A percentile compares a stretch with the other conserved stretches of the same genome.
These are phyloP conservation scores for Pouteria glomerata DNA, from an alignment of 148 eudicot species.

Conservation along the genomic window DNA sequence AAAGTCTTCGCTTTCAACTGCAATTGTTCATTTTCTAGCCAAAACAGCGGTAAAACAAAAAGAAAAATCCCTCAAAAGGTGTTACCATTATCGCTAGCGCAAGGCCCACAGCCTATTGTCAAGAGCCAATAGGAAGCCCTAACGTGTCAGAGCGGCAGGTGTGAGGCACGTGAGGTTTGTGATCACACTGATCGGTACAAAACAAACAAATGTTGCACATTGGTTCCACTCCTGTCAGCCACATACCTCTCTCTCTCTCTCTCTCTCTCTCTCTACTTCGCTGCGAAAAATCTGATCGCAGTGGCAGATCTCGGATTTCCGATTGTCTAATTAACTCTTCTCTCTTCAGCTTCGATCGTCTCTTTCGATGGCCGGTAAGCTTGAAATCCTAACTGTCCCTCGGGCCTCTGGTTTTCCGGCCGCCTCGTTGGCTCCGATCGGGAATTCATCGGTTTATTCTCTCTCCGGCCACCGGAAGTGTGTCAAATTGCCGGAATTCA, in stretches of 20 bases:
- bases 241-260: conserved; percentile 5
- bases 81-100: too few relatives aligned
- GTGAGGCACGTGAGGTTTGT: too few relatives aligned
- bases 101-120: too few relatives aligned
- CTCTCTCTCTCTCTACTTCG: not conserved
- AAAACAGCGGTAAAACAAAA: too few relatives aligned
- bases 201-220: too few relatives aligned
- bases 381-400: conserved; percentile 51
- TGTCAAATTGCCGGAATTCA: conserved; percentile 33
- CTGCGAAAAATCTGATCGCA: not conserved
- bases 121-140: too few relatives aligned
- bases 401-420: conserved; percentile 40
- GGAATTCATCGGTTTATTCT: conserved; percentile 24
- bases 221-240: too few relatives aligned
- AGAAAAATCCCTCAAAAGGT: too few relatives aligned
- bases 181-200: too few relatives aligned
- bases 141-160: too few relatives aligned
- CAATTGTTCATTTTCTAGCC: too few relatives aligned
- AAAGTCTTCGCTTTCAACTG: too few relatives aligned
- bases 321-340: not conserved
- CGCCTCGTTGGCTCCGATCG: conserved; percentile 30
- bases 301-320: not conserved
- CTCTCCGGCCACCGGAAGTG: conserved; percentile 17
- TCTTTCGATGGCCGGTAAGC: conserved; percentile 44
- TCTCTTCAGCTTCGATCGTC: conserved; percentile 6